Base-by-base conservation (phyloP, 2,329 filamentous ascomycete genomes). In the Talaromyces piceae region DNA sequence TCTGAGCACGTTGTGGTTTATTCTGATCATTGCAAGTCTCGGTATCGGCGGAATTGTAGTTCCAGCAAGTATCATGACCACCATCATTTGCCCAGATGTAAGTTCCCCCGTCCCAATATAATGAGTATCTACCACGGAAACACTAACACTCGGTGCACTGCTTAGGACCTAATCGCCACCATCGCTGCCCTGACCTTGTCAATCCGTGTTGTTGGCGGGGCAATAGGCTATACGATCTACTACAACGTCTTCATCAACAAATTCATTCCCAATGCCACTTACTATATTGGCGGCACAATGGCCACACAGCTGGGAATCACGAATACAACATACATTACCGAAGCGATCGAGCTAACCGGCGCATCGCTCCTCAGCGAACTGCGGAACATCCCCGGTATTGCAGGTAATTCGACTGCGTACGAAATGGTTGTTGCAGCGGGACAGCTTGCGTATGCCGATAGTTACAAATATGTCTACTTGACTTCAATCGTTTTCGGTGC, bases 1-100 rank as follows among this genome's bases (percentile, higher is more conserved):
- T 58, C 69, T 82, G 47, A 57, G 72, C 53, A 66, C 71, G 16
- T 66, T 83, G 13, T 84, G 78, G 69, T 76, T 73, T 12, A 67
- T 85, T 23, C 70, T 86, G n/a, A 68, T 79, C 12, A 61, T 86
- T 4, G 81, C 82, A 1, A 78, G 80, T 4, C 64, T 86, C 2
- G 84, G 84, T 5, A 80, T 86, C 4, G 84, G 83, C 5, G 83
- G 81, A 1, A 83, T 87, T 47, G 78, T 86, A 13, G 79, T 87
- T 4, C 84, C 83, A 0, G 78, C 80, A 1, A 82, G 80, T 1
- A 83, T 86, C 57, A 83, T 87, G 52, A 80, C 81, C 5, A 83
- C 81, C 8, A 86, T 87, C 58, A 81, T 86, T 57, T 86, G 82
- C 54, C 83, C 84, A 0, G 80, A 84, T 60, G 83, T 71, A 58